phyloP scores from a whole-genome alignment of 805 yeast species.

The Candida coleopterorum region DNA sequence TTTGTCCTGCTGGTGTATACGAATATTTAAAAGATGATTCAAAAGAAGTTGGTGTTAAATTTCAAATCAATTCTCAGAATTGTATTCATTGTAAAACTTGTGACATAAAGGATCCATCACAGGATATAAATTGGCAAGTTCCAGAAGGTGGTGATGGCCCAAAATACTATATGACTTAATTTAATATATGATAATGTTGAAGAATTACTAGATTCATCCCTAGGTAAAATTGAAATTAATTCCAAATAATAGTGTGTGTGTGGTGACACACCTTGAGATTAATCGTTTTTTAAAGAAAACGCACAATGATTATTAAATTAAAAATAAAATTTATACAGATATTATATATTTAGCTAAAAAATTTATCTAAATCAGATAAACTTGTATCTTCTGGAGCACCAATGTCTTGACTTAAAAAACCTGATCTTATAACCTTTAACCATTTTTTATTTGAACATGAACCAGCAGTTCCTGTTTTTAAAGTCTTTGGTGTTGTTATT shows the following conservation, averaged over 20 bases:
- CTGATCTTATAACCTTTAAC: conserved; percentile 70
- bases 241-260: too few species aligned
- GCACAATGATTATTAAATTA: too few species aligned
- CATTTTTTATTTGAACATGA: conserved; percentile 50
- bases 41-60: conserved; percentile 61
- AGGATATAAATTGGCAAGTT: conserved; percentile 93
- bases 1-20: conserved; percentile 98
- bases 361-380: conserved; percentile 55
- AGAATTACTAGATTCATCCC: too few species aligned
- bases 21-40: conserved; percentile 76
- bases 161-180: conserved; percentile 64
- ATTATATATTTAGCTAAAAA: conserved; percentile 24
- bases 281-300: too few species aligned
- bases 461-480: conserved; percentile 10
- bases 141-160: conserved; percentile 99
- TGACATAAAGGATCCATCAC: conserved; percentile 93
- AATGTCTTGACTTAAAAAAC: conserved; percentile 73
- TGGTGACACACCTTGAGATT: too few species aligned
- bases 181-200: too few species aligned
- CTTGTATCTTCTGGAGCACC: conserved; percentile 76
- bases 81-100: conserved; percentile 98
- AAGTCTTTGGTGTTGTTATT: not conserved
- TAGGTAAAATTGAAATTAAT: too few species aligned
- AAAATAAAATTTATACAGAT: too few species aligned
- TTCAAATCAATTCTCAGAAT: conserved; percentile 93